A percentile compares a stretch with the other conserved stretches of the same genome.
These are phyloP conservation scores for Gossypium sturtianum DNA, from an alignment of 345 rosid genomes.

Conservation along the genomic window DNA sequence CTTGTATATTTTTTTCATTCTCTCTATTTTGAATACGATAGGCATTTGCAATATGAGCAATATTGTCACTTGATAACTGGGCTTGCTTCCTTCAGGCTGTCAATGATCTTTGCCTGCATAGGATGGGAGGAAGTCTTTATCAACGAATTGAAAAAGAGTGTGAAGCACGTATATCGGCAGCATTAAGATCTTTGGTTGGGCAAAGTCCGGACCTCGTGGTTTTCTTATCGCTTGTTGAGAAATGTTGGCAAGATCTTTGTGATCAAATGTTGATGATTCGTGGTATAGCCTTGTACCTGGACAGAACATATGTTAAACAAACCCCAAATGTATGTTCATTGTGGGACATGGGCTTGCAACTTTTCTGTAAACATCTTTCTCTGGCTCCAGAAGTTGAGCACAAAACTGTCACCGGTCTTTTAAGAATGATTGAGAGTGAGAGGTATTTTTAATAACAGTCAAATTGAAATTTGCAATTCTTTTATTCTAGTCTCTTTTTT, in stretches of 20 bases:
- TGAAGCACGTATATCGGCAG: constrained; percentile 69
- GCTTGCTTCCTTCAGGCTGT: constrained; percentile 59
- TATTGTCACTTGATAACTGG: constrained; percentile 8
- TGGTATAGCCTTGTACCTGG: constrained; percentile 86
- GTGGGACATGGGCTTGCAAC: constrained; percentile 99
- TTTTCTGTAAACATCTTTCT: constrained; percentile 85
- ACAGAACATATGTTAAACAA: constrained; percentile 89
- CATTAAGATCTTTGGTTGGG: constrained; percentile 78
- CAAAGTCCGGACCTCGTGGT: constrained; percentile 92
- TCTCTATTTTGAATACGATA: not conserved
- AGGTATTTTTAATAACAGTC: constrained; percentile 41
- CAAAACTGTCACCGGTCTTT: constrained; percentile 88
- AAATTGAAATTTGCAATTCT: not conserved
- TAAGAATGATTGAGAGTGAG: constrained; percentile 91
- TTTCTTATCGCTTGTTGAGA: constrained; percentile 83
- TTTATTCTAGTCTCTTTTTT: not conserved
- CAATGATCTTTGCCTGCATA: constrained; percentile 81
- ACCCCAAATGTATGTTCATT: constrained; percentile 72
- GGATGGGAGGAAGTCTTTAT: constrained; percentile 87
- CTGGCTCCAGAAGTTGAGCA: constrained; percentile 83
- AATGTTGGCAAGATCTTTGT: constrained; percentile 94
- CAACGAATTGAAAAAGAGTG: constrained; percentile 83
- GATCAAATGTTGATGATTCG: constrained; percentile 97
- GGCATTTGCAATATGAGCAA: constrained; percentile 10
- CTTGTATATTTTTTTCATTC: not conserved